Evolutionary conservation across 257 asterid genomes (phyloP).

Genomic region (Craterostigma plantagineum): DNA sequence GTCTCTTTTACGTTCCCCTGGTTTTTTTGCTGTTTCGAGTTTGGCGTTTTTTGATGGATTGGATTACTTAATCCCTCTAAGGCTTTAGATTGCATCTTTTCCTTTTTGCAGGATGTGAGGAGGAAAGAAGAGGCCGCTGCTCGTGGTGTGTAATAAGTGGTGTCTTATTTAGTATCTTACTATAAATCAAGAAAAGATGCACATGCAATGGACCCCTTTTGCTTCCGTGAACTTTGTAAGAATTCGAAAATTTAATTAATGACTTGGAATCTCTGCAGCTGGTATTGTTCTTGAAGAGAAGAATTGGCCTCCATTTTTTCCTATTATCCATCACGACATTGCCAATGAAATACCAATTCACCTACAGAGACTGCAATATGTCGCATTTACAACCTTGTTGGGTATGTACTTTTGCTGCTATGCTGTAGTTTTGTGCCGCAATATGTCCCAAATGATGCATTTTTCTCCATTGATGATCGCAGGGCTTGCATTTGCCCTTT

Average conservation of each 20-base stretch:
- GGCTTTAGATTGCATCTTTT: no score
- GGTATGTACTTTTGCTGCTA: conserved; percentile 21
- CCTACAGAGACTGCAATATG: conserved; percentile 81
- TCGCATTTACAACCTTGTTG: conserved; percentile 76
- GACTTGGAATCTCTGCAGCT: conserved; percentile 22
- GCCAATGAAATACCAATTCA: conserved; percentile 91
- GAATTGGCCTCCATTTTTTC: conserved; percentile 98
- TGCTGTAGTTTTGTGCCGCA: no score
- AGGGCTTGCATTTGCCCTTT: conserved; percentile 57
- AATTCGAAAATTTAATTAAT: not conserved
- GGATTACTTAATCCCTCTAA: no score
- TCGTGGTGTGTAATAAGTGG: conserved; percentile 30
- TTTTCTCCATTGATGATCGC: conserved; percentile 15
- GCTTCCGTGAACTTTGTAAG: no score
- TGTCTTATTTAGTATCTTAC: conserved; percentile 4
- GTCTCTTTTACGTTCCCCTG: no score
- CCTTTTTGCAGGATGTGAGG: conserved; percentile 43
- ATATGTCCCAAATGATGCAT: no score
- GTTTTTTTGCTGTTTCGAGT: no score
- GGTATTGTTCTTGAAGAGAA: conserved; percentile 58
- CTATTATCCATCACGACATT: conserved; percentile 85
- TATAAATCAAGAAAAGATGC: no score
- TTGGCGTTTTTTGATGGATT: no score
- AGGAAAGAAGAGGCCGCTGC: conserved; percentile 85
- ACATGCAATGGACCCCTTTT: no score